A percentile compares a stretch with the other conserved stretches of the same genome.
Evolutionary conservation across 225 moss, liverwort and hornwort species (phyloP).

Genomic region (Pseudoscleropodium purum): DNA sequence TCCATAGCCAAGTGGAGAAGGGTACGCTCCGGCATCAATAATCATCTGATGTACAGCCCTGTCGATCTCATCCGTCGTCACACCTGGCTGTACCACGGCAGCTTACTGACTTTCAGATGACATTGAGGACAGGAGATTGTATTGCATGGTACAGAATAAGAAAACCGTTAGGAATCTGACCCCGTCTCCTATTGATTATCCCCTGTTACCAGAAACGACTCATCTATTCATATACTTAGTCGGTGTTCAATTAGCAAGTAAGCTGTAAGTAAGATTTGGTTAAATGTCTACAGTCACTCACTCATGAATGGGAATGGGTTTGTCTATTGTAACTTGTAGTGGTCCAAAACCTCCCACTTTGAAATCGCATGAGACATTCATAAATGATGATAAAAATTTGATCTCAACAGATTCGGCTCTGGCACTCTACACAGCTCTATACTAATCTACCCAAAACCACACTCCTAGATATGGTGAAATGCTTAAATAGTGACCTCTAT

Average conservation of each 20-base stretch:
- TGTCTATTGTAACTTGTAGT: not conserved
- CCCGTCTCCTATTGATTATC: not conserved
- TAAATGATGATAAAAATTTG: not conserved
- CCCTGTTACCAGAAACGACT: not conserved
- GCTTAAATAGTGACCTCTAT: not conserved
- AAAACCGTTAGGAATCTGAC: not conserved
- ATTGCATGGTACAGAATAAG: not conserved
- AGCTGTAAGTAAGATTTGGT: not conserved
- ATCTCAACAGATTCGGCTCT: not conserved
- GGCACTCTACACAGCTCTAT: not conserved
- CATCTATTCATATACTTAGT: not conserved
- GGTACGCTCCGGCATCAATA: slow-evolving; percentile 82
- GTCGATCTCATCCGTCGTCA: slow-evolving; percentile 96
- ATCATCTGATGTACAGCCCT: slow-evolving; percentile 93
- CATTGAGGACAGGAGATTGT: not conserved
- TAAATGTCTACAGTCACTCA: not conserved
- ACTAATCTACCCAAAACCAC: not conserved
- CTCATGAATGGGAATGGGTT: not conserved
- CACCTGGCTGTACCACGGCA: slow-evolving; percentile 71
- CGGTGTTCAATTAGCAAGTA: not conserved
- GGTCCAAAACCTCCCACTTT: not conserved
- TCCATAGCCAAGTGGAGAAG: slow-evolving; percentile 94
- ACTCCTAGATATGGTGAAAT: not conserved
- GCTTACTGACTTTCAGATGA: not conserved
- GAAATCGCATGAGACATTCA: not conserved